phyloP scores from a whole-genome alignment of 345 rosid genomes.

The Acer negundo region DNA sequence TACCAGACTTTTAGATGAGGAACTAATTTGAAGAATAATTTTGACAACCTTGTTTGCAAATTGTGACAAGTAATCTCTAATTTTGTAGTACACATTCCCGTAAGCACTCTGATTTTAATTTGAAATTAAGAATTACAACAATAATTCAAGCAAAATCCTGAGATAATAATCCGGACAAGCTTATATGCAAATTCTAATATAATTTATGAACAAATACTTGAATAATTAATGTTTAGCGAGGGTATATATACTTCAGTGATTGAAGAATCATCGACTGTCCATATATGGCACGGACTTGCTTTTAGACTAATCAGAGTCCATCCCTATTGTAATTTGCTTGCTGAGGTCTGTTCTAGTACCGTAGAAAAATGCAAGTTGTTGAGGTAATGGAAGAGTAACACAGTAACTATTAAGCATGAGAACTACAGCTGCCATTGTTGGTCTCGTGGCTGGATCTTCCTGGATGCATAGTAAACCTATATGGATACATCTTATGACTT shows the following conservation, averaged over 20 bases:
- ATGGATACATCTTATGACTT: constrained; percentile 34
- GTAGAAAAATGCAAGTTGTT: constrained; percentile 22
- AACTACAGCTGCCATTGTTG: constrained; percentile 36
- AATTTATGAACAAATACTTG: too few relatives aligned
- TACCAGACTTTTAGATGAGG: too few relatives aligned
- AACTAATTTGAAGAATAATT: too few relatives aligned
- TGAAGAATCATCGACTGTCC: constrained; percentile 36
- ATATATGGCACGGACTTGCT: constrained; percentile 26
- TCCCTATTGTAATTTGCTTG: background rate
- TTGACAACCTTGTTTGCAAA: too few relatives aligned
- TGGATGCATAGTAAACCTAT: constrained; percentile 41
- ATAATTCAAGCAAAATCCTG: too few relatives aligned
- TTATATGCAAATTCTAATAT: too few relatives aligned
- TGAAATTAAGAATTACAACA: too few relatives aligned
- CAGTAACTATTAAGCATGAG: constrained; percentile 35
- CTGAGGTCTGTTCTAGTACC: background rate
- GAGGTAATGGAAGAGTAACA: constrained; percentile 23
- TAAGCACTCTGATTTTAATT: too few relatives aligned
- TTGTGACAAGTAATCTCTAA: too few relatives aligned
- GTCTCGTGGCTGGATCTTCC: constrained; percentile 33
- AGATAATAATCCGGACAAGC: too few relatives aligned
- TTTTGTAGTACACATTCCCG: too few relatives aligned
- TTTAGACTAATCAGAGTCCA: constrained; percentile 9
- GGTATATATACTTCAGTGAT: constrained; percentile 38
- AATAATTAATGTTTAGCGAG: constrained; percentile 36